Evolutionary conservation across 805 yeast genomes (phyloP).

Genomic region (Kodamaea jinghongensis): DNA sequence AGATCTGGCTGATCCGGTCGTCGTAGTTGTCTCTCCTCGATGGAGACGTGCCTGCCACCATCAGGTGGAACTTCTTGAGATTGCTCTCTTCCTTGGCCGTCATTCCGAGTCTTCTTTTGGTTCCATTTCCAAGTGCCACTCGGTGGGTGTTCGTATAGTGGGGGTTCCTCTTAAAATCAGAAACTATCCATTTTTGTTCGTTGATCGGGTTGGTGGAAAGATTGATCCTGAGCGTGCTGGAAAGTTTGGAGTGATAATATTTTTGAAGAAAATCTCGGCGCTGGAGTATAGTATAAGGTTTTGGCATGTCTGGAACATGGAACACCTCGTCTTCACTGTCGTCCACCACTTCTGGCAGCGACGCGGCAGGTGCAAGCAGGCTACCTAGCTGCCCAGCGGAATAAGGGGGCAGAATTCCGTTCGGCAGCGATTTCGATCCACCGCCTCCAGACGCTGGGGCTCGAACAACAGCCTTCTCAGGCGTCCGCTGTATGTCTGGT

Average conservation of each 20-base stretch:
- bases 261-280: constrained; percentile 27
- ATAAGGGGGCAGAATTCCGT: too few species aligned
- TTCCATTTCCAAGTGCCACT: constrained; percentile 3
- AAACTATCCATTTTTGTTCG: constrained; percentile 33
- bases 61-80: constrained; percentile 14
- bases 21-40: constrained; percentile 17
- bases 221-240: constrained; percentile 22
- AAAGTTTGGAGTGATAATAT: constrained; percentile 22
- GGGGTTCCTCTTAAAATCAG: constrained; percentile 36
- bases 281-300: constrained; percentile 31
- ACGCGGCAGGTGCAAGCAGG: too few species aligned
- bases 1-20: constrained; percentile 28
- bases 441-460: too few species aligned
- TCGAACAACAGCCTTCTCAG: too few species aligned
- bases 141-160: constrained; percentile 18
- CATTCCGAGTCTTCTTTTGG: constrained; percentile 16
- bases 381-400: too few species aligned
- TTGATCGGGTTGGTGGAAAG: constrained; percentile 34
- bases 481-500: too few species aligned
- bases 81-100: constrained; percentile 18
- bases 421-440: too few species aligned
- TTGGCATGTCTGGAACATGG: constrained; percentile 10
- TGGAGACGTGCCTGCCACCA: constrained; percentile 11
- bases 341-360: constrained; percentile 9
- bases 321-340: constrained; percentile 12